Base-by-base conservation (phyloP, 345 rosid species). In the Pistacia integerrima region DNA sequence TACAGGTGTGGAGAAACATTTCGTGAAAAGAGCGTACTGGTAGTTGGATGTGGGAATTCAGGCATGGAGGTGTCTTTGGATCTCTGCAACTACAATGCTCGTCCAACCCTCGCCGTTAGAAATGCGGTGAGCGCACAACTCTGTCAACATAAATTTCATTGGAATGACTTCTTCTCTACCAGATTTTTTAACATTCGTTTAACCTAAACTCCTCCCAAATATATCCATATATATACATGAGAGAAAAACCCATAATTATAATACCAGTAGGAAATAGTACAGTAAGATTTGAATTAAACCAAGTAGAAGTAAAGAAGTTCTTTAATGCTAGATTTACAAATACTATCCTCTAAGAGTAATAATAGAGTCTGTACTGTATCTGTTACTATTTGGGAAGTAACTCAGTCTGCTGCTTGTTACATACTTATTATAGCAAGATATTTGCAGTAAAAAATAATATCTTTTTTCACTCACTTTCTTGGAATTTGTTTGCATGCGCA, bases 61-160 rank as follows among this genome's bases (percentile, higher is more conserved):
- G 98, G 98, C 64, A 93, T 94, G 98, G 97, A 94, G 82, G 91
- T 94, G 56, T 82, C 87, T 76, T 88, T 94, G 84, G 98, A 94
- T 77, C 97, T 94, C 71, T 88, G 92, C 91, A 89, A 92, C 82
- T 82, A 80, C 68, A 81, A 75, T 72, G 92, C 95, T 69, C 82
- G 52, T 38, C 92, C 97, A 4, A 87, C 91, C 66, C 85, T 94
- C 22, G 93, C 87, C n/a, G 94, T 94, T 64, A 87, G 98, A 74
- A 91, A 90, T 55, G 75, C 92, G 90, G 97, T 94, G 33, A 91
- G 92, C 81, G 8, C 25, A n/a, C 57, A 1, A n/a, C 17, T 5
- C 12, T 49, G 7, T 70, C 17, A 4, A 17, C 55, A 16, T 18
- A 54, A 20, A 6, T 11, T 25, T 28, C 5, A 33, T 30, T 61